These are phyloP conservation scores for Fraxinus floribunda DNA, from an alignment of 305 asterid species.

Conservation along the genomic window DNA sequence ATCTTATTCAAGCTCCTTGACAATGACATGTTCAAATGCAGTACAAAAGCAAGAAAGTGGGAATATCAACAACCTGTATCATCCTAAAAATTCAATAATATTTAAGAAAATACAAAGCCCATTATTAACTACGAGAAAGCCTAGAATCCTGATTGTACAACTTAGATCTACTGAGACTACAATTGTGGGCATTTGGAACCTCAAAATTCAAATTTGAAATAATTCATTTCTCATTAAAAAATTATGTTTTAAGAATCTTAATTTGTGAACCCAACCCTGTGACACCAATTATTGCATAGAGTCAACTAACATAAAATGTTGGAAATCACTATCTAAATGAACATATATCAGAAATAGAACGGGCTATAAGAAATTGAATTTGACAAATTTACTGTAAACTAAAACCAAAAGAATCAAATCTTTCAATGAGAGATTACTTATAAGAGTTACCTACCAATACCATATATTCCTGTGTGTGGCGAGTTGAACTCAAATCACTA, in stretches of 20 bases:
- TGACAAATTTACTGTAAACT: background rate
- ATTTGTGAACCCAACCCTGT: constrained; percentile 3
- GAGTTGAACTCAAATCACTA: background rate
- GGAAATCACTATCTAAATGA: background rate
- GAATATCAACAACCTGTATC: background rate
- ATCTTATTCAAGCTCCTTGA: too few relatives aligned
- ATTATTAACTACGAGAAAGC: background rate
- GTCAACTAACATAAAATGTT: constrained; percentile 14
- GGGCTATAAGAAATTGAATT: background rate
- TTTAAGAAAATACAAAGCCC: constrained; percentile 1
- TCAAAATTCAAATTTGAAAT: constrained; percentile 10
- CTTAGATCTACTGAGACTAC: background rate
- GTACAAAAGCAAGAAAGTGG: constrained; percentile 6
- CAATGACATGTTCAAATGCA: constrained; percentile 9
- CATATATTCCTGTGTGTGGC: background rate
- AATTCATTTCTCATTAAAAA: background rate
- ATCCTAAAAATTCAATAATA: background rate
- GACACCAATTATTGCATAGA: background rate
- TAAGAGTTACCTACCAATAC: background rate
- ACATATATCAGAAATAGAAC: background rate
- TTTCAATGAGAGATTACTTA: background rate
- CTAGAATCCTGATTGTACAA: background rate
- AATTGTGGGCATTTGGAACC: background rate
- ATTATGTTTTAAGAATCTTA: background rate
- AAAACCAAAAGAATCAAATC: background rate